phyloP scores from a whole-genome alignment of 495 filamentous ascomycete species.

The Baudoinia panamericana region DNA sequence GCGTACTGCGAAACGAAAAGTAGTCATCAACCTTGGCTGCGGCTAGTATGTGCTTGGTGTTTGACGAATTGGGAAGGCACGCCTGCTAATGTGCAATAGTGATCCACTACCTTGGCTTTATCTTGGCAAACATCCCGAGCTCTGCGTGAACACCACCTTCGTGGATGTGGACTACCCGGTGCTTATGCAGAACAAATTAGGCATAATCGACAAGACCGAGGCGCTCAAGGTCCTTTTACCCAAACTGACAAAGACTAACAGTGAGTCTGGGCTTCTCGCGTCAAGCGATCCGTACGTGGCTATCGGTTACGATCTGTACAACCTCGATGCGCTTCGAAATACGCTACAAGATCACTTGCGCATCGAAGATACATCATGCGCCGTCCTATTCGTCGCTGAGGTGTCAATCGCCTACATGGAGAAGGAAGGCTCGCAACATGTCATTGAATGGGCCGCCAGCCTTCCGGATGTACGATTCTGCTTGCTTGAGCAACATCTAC shows the following conservation, averaged over 20 bases:
- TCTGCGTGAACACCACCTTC: constrained; percentile 48
- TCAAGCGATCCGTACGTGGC: constrained; percentile 48
- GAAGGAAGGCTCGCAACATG: constrained; percentile 49
- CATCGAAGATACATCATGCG: constrained; percentile 34
- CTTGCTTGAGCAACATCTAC: constrained; percentile 78
- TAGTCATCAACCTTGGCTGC: constrained; percentile 78
- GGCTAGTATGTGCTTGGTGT: constrained; percentile 55
- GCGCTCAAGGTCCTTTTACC: constrained; percentile 42
- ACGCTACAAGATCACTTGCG: constrained; percentile 44
- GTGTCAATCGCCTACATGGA: constrained; percentile 91
- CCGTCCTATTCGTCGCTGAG: constrained; percentile 70
- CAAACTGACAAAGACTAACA: constrained; percentile 31
- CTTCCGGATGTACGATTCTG: constrained; percentile 63
- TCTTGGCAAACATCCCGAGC: constrained; percentile 45
- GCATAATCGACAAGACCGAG: constrained; percentile 46
- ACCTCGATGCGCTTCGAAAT: constrained; percentile 43
- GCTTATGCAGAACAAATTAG: constrained; percentile 61
- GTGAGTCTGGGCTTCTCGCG: constrained; percentile 23
- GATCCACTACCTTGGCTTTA: constrained; percentile 86
- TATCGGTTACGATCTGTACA: constrained; percentile 68
- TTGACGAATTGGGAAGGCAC: neutral
- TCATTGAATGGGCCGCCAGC: constrained; percentile 56
- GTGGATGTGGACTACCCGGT: constrained; percentile 81
- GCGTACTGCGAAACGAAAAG: constrained; percentile 46
- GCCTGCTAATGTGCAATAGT: constrained; percentile 34